Evolutionary conservation across 1,139 yeast species (phyloP), one percentile per base, ranked within the genome.

Genomic region (Suhomyces bribrorum): DNA sequence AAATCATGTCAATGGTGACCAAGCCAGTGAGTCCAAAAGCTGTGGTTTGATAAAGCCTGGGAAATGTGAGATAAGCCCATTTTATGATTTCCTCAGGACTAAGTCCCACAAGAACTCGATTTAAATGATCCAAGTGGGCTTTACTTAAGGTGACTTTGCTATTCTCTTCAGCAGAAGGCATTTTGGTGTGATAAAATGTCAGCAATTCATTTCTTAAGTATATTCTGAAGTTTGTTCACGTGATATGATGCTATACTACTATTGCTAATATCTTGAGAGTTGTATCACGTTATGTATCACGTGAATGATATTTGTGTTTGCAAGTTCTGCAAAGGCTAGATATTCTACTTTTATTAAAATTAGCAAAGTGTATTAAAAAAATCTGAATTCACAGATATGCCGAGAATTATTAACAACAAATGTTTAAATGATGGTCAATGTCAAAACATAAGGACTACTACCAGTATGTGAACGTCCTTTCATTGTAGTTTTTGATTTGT

Each of bases 21-120:
- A 90, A 66, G 0, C 98, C 98, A 1, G 96, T 86, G 29, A 92
- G 73, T 0, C 98, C 98, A 63, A 90, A 88, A 2, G 97, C 97
- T 0, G 97, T 88, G 3, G 96, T 89, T 61, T 92, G 98, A 57
- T 62, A 89, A 24, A 92, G 69, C 26, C 80, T 74, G 5, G 96
- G 96, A 53, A 90, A 82, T 0, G 95, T 87, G 18, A 76, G 62
- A 18, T 85, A 66, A 1, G 96, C 80, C 97, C 97, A 92, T 54
- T 73, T 69, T 29, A 90, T 68, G 44, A 90, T 79, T 42, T 88
- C 88, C 49, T 79, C 77, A 0, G 97, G 88, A 1, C 79, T 52
- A 24, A 82, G 61, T 12, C 67, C 55, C 18, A 73, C 68, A 17
- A 90, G 74, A 22, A 74, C 69, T n/a, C 64, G 53, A 63, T 90